A percentile compares a stretch with the other conserved stretches of the same genome.
Evolutionary conservation across 2,329 filamentous ascomycete species (phyloP).

Genomic region (Talaromyces sp.): DNA sequence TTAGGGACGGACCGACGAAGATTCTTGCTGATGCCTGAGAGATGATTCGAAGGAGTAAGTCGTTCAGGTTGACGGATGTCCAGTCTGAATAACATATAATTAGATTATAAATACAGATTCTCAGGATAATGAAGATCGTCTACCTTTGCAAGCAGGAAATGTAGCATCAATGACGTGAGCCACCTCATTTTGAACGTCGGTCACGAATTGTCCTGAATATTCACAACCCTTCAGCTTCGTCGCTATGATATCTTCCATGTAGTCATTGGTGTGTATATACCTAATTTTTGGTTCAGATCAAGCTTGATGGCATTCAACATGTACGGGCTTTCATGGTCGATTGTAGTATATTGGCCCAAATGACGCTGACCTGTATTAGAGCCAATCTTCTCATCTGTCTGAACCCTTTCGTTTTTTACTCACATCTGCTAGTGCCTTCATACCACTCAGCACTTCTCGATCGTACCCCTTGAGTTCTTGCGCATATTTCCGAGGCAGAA

Average conservation of each 20-base stretch:
- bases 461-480: slow-evolving; percentile 10
- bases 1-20: slow-evolving; percentile 6
- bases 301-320: slow-evolving; percentile 7
- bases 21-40: slow-evolving; percentile 10
- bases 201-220: neutral
- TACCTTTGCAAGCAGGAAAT: slow-evolving; percentile 1
- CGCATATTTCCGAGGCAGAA: slow-evolving; percentile 8
- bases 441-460: slow-evolving; percentile 10
- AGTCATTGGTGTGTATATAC: neutral
- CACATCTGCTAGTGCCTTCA: slow-evolving; percentile 8
- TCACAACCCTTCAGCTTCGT: neutral
- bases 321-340: slow-evolving; percentile 4
- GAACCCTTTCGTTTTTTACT: neutral
- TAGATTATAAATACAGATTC: neutral
- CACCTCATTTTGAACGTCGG: slow-evolving; percentile 4
- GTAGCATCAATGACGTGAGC: slow-evolving; percentile 1
- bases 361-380: neutral
- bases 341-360: slow-evolving; percentile 5
- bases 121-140: neutral
- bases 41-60: slow-evolving; percentile 10
- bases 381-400: neutral
- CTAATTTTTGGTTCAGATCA: slow-evolving; percentile 8
- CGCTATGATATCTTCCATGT: neutral
- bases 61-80: slow-evolving; percentile 6
- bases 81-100: neutral